Base-by-base conservation (phyloP, 2,329 filamentous ascomycete genomes). In the Aspergillus brasiliensis region DNA sequence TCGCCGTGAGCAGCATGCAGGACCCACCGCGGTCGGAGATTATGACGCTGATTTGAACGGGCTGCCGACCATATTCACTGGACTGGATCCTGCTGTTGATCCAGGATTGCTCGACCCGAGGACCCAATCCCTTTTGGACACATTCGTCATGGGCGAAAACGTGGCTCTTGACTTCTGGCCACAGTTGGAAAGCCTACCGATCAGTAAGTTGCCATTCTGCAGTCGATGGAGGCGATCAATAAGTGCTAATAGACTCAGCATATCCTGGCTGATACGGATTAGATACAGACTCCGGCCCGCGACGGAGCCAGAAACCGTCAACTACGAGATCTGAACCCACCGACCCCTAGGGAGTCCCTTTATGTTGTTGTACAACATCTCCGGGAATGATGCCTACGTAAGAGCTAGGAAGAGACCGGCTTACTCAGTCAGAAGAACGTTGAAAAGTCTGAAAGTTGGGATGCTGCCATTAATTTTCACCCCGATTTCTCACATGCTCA, bases 101-200 rank as follows among this genome's bases (percentile, higher is more conserved):
- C 17, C 42, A 5, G 54, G 52, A n/a, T 34, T 62, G 8, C 51
- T 61, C 15, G 65, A 67, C 31, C 23, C 60, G 5, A 60, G 65
- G 6, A 61, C 63, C 2, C 62, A 62, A n/a, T 62, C 57, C 17
- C 40, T 69, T 2, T 65, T 69, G 28, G 62, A 64, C 44, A 62
- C 55, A 11, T 64, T 66, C 49, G 63, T 57, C 8, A 46, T 62
- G 11, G 62, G 65, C 15, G 63, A 69, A 42, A 66, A 68, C 19
- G 37, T 68, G 38, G 57, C 62, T 27, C 56, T 68, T 8, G 67
- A 70, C 11, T 69, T 71, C 49, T 71, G 69, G 69, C 65, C 69
- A 2, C 68, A 70, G 31, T 40, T 71, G 11, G 69, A 71, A 56
- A 66, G 67, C n/a, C 49, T 71, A n/a, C 69, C 69, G 13, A 67